phyloP scores from a whole-genome alignment of 228 moss, liverwort and hornwort species.

The Sphagnum fallax region DNA sequence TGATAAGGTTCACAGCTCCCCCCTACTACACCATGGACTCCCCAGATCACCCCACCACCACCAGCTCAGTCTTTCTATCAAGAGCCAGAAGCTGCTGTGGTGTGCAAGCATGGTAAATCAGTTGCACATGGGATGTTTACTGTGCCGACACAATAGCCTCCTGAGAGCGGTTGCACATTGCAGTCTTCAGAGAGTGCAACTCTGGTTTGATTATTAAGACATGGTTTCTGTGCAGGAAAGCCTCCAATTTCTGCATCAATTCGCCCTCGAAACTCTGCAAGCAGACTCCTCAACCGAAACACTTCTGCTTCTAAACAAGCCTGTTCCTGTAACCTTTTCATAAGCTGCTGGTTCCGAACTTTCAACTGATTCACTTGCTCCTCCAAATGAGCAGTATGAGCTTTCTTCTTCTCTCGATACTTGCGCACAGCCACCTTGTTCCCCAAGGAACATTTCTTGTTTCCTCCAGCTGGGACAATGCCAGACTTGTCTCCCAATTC shows the following conservation, averaged over 20 bases:
- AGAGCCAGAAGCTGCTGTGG: background rate
- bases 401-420: conserved; percentile 99
- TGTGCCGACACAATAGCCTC: conserved; percentile 32
- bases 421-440: conserved; percentile 97
- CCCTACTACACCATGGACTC: too few relatives aligned
- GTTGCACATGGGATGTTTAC: conserved; percentile 38
- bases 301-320: conserved; percentile 62
- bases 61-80: too few relatives aligned
- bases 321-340: conserved; percentile 74
- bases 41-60: too few relatives aligned
- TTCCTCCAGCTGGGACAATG: conserved; percentile 18
- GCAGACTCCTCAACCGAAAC: conserved; percentile 51
- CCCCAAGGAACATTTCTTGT: conserved; percentile 76
- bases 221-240: conserved; percentile 14
- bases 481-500: conserved; percentile 5
- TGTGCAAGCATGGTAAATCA: conserved; percentile 56
- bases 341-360: conserved; percentile 62
- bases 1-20: too few relatives aligned
- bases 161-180: conserved; percentile 17
- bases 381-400: conserved; percentile 85
- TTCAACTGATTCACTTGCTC: conserved; percentile 88
- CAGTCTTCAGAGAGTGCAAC: conserved; percentile 21
- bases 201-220: conserved; percentile 14
- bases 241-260: conserved; percentile 64
- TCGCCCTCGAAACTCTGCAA: conserved; percentile 59